phyloP scores from a whole-genome alignment of 2,329 filamentous ascomycete species.

The Escovopsis sp. region DNA sequence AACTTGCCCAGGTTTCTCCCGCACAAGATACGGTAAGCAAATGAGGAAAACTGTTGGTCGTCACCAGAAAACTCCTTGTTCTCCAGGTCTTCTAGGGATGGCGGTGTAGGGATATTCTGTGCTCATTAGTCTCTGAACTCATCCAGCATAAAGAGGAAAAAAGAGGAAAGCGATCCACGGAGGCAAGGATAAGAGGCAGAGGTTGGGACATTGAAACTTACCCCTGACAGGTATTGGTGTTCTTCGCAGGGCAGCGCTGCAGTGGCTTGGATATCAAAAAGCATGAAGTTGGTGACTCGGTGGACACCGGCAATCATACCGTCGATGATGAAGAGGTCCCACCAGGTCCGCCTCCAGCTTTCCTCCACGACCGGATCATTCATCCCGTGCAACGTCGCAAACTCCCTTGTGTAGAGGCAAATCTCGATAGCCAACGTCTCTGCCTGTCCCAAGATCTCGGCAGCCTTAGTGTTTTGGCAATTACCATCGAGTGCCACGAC shows the following conservation, averaged over 20 bases:
- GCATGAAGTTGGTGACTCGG: slow-evolving; percentile 51
- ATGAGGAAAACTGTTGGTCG: slow-evolving; percentile 63
- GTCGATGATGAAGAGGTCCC: slow-evolving; percentile 69
- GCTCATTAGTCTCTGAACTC: neutral
- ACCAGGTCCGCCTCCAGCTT: slow-evolving; percentile 80
- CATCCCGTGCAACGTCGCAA: slow-evolving; percentile 46
- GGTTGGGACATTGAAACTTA: slow-evolving; percentile 22
- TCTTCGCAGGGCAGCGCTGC: slow-evolving; percentile 74
- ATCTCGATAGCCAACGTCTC: slow-evolving; percentile 61
- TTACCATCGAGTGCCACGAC: slow-evolving; percentile 65
- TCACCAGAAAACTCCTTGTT: slow-evolving; percentile 58
- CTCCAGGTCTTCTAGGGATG: slow-evolving; percentile 61
- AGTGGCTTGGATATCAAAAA: slow-evolving; percentile 51
- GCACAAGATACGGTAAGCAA: slow-evolving; percentile 70
- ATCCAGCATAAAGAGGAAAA: too few species aligned
- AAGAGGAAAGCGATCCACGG: too few species aligned
- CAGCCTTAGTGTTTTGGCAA: slow-evolving; percentile 53
- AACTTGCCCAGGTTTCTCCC: slow-evolving; percentile 65
- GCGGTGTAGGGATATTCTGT: slow-evolving; percentile 41
- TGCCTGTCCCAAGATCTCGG: slow-evolving; percentile 49
- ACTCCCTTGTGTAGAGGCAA: slow-evolving; percentile 56
- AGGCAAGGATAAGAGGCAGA: too few species aligned
- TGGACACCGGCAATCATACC: slow-evolving; percentile 73
- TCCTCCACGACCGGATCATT: slow-evolving; percentile 60
- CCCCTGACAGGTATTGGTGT: slow-evolving; percentile 46